Evolutionary conservation across 2,329 filamentous ascomycete species (phyloP).

Genomic region (Fusarium sp.): DNA sequence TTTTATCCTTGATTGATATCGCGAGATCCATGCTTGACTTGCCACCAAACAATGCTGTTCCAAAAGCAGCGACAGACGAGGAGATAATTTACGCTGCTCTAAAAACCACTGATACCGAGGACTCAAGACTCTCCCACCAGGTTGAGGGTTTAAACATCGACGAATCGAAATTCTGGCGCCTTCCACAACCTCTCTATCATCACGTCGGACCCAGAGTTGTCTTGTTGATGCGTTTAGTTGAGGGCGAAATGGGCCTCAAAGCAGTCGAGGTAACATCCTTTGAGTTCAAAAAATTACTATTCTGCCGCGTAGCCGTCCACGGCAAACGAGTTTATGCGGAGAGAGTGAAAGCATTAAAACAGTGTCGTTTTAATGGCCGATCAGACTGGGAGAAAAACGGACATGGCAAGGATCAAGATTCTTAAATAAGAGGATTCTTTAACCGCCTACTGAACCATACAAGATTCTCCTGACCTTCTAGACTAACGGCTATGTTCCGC

Average conservation of each 20-base stretch:
- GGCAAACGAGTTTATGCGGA: slow-evolving; percentile 28
- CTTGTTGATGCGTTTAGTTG: slow-evolving; percentile 30
- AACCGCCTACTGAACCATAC: too few relatives aligned
- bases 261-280: slow-evolving; percentile 22
- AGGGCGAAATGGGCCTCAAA: slow-evolving; percentile 25
- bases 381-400: slow-evolving; percentile 6
- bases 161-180: slow-evolving; percentile 15
- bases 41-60: not conserved
- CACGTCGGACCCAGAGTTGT: slow-evolving; percentile 37
- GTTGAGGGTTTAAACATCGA: not conserved
- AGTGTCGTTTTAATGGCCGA: slow-evolving; percentile 32
- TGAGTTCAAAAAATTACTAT: slow-evolving; percentile 38
- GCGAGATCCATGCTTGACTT: slow-evolving; percentile 17
- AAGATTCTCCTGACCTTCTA: not conserved
- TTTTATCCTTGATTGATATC: slow-evolving; percentile 39
- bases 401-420: not conserved
- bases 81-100: not conserved
- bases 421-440: not conserved
- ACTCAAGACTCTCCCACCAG: not conserved
- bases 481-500: not conserved
- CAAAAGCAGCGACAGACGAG: not conserved
- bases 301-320: slow-evolving; percentile 41
- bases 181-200: slow-evolving; percentile 34
- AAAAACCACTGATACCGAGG: not conserved
- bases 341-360: slow-evolving; percentile 27